Evolutionary conservation across 2,329 filamentous ascomycete species (phyloP).

Genomic region (Botrytis byssoidea): DNA sequence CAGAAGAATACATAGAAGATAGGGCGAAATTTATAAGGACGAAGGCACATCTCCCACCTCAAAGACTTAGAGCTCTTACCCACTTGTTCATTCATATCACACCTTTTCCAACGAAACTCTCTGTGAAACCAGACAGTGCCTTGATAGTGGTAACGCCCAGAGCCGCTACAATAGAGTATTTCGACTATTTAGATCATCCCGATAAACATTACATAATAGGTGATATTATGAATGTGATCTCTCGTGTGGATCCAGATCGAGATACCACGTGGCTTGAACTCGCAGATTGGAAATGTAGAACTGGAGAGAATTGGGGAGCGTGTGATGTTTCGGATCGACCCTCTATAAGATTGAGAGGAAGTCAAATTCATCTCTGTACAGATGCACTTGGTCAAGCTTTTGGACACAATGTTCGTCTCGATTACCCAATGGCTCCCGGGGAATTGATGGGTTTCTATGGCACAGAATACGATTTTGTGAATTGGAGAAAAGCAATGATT

Average conservation of each 20-base stretch:
- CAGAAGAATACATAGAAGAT: constrained; percentile 12
- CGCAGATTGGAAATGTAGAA: constrained; percentile 9
- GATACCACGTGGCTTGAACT: neutral
- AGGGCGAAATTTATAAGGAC: constrained; percentile 2
- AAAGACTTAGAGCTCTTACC: neutral
- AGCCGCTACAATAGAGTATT: constrained; percentile 4
- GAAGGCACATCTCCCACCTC: neutral
- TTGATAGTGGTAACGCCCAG: constrained; percentile 2
- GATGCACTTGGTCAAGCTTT: constrained; percentile 1
- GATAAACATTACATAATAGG: neutral
- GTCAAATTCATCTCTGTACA: neutral
- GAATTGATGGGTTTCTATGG: neutral
- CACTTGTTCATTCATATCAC: constrained; percentile 8
- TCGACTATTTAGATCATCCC: neutral
- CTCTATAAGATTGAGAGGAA: neutral
- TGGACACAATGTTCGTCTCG: neutral
- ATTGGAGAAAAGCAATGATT: neutral
- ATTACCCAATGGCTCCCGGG: neutral
- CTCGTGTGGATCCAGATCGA: neutral
- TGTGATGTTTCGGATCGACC: accelerated
- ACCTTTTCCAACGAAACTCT: no score
- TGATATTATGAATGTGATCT: constrained; percentile 6
- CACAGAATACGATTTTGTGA: neutral
- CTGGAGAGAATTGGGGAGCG: neutral
- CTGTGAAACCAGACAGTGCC: neutral